These are phyloP conservation scores for Paraphoma sp. DNA, from an alignment of 2,329 filamentous ascomycete species.

Conservation along the genomic window DNA sequence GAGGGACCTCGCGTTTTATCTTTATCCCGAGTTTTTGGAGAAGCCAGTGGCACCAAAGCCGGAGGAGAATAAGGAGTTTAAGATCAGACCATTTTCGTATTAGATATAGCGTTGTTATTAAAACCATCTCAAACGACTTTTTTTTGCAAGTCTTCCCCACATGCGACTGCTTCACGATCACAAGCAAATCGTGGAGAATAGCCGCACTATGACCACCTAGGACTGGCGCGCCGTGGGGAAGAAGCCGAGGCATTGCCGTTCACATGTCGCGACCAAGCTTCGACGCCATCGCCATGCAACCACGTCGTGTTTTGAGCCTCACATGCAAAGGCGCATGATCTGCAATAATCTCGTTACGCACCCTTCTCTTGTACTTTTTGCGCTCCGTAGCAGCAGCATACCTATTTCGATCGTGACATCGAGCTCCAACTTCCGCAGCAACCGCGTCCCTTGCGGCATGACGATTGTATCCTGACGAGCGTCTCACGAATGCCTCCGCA, in stretches of 20 bases:
- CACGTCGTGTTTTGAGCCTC: slow-evolving; percentile 11
- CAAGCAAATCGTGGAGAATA: slow-evolving; percentile 6
- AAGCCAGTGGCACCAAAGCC: slow-evolving; percentile 42
- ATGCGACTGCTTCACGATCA: neutral
- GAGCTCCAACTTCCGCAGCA: neutral
- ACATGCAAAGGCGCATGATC: slow-evolving; percentile 7
- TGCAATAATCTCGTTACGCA: neutral
- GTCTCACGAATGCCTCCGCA: too few relatives aligned
- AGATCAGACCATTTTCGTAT: slow-evolving; percentile 47
- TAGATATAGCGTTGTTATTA: slow-evolving; percentile 14
- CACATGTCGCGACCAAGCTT: slow-evolving; percentile 17
- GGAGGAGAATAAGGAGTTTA: slow-evolving; percentile 48
- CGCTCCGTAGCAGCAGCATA: too few relatives aligned
- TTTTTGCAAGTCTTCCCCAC: neutral
- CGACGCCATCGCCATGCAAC: slow-evolving; percentile 10
- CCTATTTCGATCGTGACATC: neutral
- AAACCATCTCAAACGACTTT: neutral
- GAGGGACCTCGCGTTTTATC: slow-evolving; percentile 51
- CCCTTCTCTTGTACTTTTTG: too few relatives aligned
- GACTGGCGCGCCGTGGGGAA: neutral
- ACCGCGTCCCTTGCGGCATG: slow-evolving; percentile 5
- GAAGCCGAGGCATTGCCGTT: slow-evolving; percentile 3
- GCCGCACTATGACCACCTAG: neutral
- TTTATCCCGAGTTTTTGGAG: slow-evolving; percentile 50
- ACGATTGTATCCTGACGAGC: too few relatives aligned